Evolutionary conservation across 768 basidiomycete genomes (phyloP), one percentile per base, ranked within the genome.

Genomic region (Leccinum subgranulosum): DNA sequence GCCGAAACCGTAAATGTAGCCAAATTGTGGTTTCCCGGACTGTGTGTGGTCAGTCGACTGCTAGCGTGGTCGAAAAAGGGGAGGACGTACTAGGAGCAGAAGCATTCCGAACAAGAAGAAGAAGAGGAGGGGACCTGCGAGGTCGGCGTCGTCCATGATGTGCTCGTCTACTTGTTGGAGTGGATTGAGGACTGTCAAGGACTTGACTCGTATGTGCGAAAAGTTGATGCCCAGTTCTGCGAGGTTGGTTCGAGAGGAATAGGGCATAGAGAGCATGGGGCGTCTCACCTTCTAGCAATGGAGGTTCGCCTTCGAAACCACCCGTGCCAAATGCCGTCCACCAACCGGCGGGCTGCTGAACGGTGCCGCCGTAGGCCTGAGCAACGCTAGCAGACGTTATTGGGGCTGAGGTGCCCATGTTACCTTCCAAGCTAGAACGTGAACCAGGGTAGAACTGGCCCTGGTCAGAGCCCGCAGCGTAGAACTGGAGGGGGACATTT

Each of bases 141-240:
- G 81, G 75, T 99, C 97, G 21, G 96, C 95, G 66, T 99, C 97
- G 73, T 99, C 97, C 97, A 99, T 99, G 58, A 99, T 98, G 57
- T 83, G 88, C 60, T 89, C 91, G 60, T 97, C 88, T 31, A 95
- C 84, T 51, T 79, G 79, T 57, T 84, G 81, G 21, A 98, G 76
- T 4, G 97, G 97, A 67, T 99, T 98, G 51, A 99, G 84, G 8
- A 98, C 97, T 0, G 97, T 94, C 74, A 95, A 74, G 23, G 94
- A 92, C 77, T 98, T 99, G 56, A 84, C 86, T 34, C 89, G 84
- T 74, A 99, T 98, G 71, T 99, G 97, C 34, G 86, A 84, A 64
- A 98, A 97, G 76, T 99, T 98, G 71, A 99, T 95, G 41, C 97
- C 97, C 34, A 99, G 85, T 71, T 98, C 97, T 98, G 66, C 14